Percentiles rank a stretch among this genome's conserved stretches.
These are phyloP conservation scores for Dalbergia cochinchinensis DNA, from an alignment of 306 rosid genomes.

Conservation along the genomic window DNA sequence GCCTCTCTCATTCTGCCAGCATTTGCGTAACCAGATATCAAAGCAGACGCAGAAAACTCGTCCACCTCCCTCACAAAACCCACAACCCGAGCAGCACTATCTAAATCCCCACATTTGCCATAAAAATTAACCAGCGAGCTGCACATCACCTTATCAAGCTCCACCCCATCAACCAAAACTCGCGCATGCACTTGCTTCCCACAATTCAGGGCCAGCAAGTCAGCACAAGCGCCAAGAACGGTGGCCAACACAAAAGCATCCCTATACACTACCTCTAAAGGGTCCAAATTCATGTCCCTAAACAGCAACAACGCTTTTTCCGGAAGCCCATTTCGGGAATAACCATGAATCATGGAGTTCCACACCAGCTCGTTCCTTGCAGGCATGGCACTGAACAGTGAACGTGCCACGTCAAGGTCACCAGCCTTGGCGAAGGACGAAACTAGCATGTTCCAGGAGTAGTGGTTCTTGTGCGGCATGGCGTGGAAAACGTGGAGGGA, in stretches of 20 bases:
- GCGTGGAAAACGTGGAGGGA: slow-evolving; percentile 62
- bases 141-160: slow-evolving; percentile 66
- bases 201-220: slow-evolving; percentile 61
- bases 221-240: slow-evolving; percentile 67
- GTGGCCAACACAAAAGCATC: slow-evolving; percentile 71
- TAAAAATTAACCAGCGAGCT: slow-evolving; percentile 73
- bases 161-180: slow-evolving; percentile 59
- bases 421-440: slow-evolving; percentile 67
- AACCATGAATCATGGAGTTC: slow-evolving; percentile 77
- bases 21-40: slow-evolving; percentile 71
- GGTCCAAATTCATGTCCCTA: slow-evolving; percentile 64
- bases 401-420: slow-evolving; percentile 55
- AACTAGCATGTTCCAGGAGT: slow-evolving; percentile 68
- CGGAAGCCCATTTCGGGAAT: slow-evolving; percentile 63
- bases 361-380: slow-evolving; percentile 61
- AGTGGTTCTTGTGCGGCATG: slow-evolving; percentile 68
- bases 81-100: slow-evolving; percentile 62
- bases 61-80: slow-evolving; percentile 65
- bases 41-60: slow-evolving; percentile 81
- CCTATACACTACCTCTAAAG: slow-evolving; percentile 37
- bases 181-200: slow-evolving; percentile 89
- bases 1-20: slow-evolving; percentile 77
- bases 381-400: slow-evolving; percentile 73
- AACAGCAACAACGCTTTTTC: slow-evolving; percentile 63
- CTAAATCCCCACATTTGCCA: slow-evolving; percentile 78